These are phyloP conservation scores for Myxozyma nipponensis DNA, from an alignment of 805 yeast species.

Conservation along the genomic window DNA sequence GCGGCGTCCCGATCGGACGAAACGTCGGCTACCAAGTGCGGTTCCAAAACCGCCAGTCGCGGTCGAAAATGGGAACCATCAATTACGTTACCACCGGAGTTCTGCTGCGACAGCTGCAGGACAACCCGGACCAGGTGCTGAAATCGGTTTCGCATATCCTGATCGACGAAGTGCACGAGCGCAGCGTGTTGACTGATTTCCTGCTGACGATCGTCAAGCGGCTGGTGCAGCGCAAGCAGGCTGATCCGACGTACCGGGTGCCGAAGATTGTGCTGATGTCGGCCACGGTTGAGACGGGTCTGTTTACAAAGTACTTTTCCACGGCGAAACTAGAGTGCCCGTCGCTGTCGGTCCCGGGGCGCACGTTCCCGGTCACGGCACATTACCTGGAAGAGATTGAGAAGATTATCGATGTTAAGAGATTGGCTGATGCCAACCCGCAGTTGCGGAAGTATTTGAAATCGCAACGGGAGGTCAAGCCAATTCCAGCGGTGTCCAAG, in stretches of 20 bases:
- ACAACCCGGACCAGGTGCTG: conserved; percentile 9
- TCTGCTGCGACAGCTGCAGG: conserved; percentile 46
- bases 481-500: background rate
- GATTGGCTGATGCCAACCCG: background rate
- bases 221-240: conserved; percentile 1
- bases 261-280: conserved; percentile 66
- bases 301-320: conserved; percentile 63
- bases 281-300: conserved; percentile 64
- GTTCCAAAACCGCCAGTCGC: conserved; percentile 62
- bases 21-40: conserved; percentile 75
- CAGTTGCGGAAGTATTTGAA: background rate
- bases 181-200: conserved; percentile 73
- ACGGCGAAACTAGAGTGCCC: conserved; percentile 40
- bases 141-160: conserved; percentile 43
- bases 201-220: conserved; percentile 61
- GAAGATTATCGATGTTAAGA: background rate
- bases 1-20: conserved; percentile 57
- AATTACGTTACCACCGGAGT: conserved; percentile 87
- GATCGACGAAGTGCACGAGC: conserved; percentile 87
- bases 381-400: conserved; percentile 65
- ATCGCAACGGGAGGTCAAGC: background rate
- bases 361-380: conserved; percentile 88
- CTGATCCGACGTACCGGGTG: conserved; percentile 1
- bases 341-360: conserved; percentile 80
- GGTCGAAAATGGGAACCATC: conserved; percentile 47